Evolutionary conservation across 2,329 filamentous ascomycete species (phyloP), one percentile per base, ranked within the genome.

Genomic region (Phialophora chinensis): DNA sequence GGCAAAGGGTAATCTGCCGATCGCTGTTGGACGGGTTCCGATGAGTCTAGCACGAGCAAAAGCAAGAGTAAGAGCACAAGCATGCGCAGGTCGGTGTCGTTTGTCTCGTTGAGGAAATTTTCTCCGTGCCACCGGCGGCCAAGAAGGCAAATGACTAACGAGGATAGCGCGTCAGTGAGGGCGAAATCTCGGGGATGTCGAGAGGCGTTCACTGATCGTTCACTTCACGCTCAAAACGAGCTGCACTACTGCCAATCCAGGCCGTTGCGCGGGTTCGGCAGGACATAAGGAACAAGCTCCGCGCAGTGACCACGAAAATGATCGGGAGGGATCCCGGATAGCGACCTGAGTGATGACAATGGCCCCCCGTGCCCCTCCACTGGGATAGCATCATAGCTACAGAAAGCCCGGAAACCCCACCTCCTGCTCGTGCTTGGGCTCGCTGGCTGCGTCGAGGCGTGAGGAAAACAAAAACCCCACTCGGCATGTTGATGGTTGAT

Each of bases 71-170:
- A 14, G n/a, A 54, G 20, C n/a, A 54, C 14, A 20, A 20, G 20
- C 25, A 29, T 29, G 35, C n/a, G 49, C 29, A 52, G 31, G 59
- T 14, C n/a, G 38, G 49, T 1, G 20, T 42, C 1, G 33, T 27
- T 61, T 61, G 23, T 33, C 59, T 47, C 17, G 8, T 38, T 61
- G n/a, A 52, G 59, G 59, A 25, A 61, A 61, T 61, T 61, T 50
- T 53, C 59, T 61, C 59, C 59, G 59, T 52, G 59, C 20, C n/a
- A 6, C 29, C 11, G 0, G 20, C n/a, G n/a, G 29, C 23, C 17
- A 31, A 6, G 42, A n/a, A 56, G 2, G 44, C 6, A 12, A 31
- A 60, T 29, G 57, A 29, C 29, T 42, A 50, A 38, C 44, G 29
- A 35, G 8, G 11, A 25, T 20, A 31, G 12, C 12, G 17, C 7